Percentiles rank a stretch among this genome's conserved stretches.
These are phyloP conservation scores for Colletotrichum aenigma DNA, from an alignment of 2,329 filamentous ascomycete species.

Conservation along the genomic window DNA sequence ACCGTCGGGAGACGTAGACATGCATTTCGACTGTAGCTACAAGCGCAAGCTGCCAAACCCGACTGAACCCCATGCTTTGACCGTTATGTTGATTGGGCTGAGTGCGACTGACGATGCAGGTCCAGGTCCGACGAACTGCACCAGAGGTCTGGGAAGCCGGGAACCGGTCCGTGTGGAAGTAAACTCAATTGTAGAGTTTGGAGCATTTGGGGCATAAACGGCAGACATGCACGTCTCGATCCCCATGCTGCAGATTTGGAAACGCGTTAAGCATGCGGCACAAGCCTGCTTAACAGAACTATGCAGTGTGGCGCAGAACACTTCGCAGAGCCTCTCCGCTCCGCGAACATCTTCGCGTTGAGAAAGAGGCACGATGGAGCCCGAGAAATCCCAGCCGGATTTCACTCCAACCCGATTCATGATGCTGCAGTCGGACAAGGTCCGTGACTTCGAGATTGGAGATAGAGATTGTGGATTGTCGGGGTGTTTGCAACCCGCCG, in stretches of 20 bases:
- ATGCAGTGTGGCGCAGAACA: background rate
- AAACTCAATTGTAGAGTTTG: background rate
- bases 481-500: background rate
- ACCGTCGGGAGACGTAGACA: background rate
- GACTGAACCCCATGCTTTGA: slow-evolving; percentile 2
- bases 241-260: background rate
- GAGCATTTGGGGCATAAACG: background rate
- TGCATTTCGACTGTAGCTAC: slow-evolving; percentile 2
- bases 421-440: background rate
- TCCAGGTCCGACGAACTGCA: background rate
- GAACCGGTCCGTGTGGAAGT: background rate
- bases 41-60: background rate
- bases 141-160: background rate
- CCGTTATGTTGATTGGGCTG: background rate
- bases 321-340: background rate
- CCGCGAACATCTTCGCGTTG: background rate
- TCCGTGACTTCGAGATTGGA: background rate
- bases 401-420: background rate
- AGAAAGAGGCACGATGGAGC: background rate
- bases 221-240: background rate
- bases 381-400: background rate
- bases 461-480: background rate
- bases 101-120: background rate
- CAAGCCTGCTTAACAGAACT: background rate
- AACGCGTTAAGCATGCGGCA: background rate